These are phyloP conservation scores for Drechmeria coniospora DNA, from an alignment of 2,329 filamentous ascomycete genomes.

Conservation along the genomic window DNA sequence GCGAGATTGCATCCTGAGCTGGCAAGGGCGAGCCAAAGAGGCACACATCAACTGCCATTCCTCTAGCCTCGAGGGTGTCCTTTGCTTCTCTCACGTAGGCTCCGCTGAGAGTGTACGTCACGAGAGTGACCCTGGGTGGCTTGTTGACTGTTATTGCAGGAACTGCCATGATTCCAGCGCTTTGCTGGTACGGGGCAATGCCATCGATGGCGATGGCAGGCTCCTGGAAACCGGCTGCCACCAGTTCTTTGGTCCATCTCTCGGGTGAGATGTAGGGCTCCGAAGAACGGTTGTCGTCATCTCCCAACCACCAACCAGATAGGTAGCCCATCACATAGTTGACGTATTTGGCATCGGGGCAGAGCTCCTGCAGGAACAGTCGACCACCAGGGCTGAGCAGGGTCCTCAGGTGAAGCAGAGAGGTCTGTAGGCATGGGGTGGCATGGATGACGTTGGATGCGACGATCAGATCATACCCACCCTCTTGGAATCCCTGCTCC, in stretches of 20 bases:
- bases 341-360: conserved; percentile 2
- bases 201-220: conserved; percentile 1
- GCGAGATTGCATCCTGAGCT: conserved; percentile 1
- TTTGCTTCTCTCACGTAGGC: background rate
- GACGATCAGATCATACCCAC: background rate
- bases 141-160: background rate
- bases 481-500: background rate
- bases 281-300: conserved; percentile 9
- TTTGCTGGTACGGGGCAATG: background rate
- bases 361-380: conserved; percentile 1
- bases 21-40: conserved; percentile 3
- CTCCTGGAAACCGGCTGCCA: conserved; percentile 9
- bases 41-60: background rate
- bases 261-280: conserved; percentile 11
- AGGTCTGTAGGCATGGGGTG: background rate
- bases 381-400: background rate
- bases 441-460: conserved; percentile 1
- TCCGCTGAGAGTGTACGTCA: background rate
- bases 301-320: conserved; percentile 20
- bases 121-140: background rate
- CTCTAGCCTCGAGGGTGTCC: background rate
- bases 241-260: conserved; percentile 13
- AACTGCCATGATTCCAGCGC: conserved; percentile 1
- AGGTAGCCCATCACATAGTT: conserved; percentile 14
- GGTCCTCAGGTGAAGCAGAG: background rate